Conservation (phyloP, 495 filamentous ascomycete species). For the Penicillium mononematosum region DNA sequence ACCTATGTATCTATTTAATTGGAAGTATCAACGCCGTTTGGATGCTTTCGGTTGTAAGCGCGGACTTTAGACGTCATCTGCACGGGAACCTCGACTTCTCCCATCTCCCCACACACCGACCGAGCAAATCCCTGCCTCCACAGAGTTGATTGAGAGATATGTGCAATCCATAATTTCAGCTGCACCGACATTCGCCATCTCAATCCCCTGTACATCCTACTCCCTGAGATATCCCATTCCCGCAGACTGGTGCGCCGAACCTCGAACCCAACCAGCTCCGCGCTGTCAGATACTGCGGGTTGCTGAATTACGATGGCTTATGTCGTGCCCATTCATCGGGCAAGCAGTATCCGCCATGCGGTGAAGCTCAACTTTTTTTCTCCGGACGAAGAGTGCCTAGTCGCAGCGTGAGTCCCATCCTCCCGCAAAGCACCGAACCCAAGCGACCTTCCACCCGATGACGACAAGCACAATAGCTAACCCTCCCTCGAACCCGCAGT, state of each 20-base stretch:
- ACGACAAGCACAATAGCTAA: conserved; percentile 8
- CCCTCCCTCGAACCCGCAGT: conserved; percentile 40
- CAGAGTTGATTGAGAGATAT: conserved; percentile 13
- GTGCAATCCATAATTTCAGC: conserved; percentile 8
- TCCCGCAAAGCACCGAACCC: background rate
- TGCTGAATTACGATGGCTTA: conserved; percentile 70
- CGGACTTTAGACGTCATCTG: conserved; percentile 29
- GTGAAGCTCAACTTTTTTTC: conserved; percentile 73
- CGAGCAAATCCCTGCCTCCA: background rate
- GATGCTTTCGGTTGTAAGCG: conserved; percentile 29
- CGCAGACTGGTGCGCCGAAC: conserved; percentile 15
- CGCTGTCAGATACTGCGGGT: conserved; percentile 11
- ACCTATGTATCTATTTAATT: background rate
- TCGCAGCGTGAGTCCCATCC: conserved; percentile 70
- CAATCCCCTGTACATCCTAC: conserved; percentile 2
- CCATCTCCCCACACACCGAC: background rate
- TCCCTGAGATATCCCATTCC: background rate
- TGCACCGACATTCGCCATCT: background rate
- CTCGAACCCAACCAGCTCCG: conserved; percentile 14
- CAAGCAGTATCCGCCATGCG: conserved; percentile 86
- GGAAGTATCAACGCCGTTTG: background rate
- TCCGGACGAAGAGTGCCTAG: conserved; percentile 72
- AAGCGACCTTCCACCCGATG: background rate
- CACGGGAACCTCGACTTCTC: conserved; percentile 17
- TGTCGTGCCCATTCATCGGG: conserved; percentile 86